A percentile compares a stretch with the other conserved stretches of the same genome.
phyloP scores from a whole-genome alignment of 1,284 basidiomycete species.

The Microbotryum violaceum region DNA sequence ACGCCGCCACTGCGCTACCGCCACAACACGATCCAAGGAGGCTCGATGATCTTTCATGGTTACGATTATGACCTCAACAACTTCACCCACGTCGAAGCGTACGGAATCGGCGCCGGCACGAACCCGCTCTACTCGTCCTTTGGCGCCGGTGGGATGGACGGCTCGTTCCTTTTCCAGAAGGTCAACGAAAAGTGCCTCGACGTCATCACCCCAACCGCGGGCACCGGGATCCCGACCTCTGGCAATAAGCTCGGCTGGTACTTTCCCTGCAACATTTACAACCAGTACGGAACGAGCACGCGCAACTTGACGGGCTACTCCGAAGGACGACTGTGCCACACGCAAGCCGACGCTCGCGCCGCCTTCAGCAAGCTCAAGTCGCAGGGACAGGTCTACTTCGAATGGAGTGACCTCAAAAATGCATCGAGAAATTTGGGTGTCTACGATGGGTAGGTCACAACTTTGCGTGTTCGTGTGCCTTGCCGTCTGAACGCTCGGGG shows the following conservation, averaged over 20 bases:
- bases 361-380: conserved; percentile 49
- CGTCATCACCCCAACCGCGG: conserved; percentile 62
- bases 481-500: background rate
- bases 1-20: conserved; percentile 71
- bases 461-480: too few species aligned
- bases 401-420: conserved; percentile 75
- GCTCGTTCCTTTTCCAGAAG: conserved; percentile 89
- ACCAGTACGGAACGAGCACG: conserved; percentile 58
- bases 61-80: conserved; percentile 82
- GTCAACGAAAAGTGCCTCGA: conserved; percentile 72
- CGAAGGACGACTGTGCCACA: conserved; percentile 62
- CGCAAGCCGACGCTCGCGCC: conserved; percentile 50
- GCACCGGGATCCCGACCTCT: conserved; percentile 59
- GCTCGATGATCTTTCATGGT: conserved; percentile 86
- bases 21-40: conserved; percentile 65
- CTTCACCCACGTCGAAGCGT: conserved; percentile 70
- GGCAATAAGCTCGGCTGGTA: conserved; percentile 59
- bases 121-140: conserved; percentile 79
- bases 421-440: conserved; percentile 72
- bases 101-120: conserved; percentile 57
- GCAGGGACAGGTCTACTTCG: conserved; percentile 83
- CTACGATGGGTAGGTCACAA: conserved; percentile 64
- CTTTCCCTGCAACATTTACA: conserved; percentile 87
- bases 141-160: conserved; percentile 74
- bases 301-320: conserved; percentile 65